Evolutionary conservation across 73 alveolate genomes (phyloP), one percentile per base, ranked within the genome.

Genomic region (Paramecium sexaurelia): DNA sequence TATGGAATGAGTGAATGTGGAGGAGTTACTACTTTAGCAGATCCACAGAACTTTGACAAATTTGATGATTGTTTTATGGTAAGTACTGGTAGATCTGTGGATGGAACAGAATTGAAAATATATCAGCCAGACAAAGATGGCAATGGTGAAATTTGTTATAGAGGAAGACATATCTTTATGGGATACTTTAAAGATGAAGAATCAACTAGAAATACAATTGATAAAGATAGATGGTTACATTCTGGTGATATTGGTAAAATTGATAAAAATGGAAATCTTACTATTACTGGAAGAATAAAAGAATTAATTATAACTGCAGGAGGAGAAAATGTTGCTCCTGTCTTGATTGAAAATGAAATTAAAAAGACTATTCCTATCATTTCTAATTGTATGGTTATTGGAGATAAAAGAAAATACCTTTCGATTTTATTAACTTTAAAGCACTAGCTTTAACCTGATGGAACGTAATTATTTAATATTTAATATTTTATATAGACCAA

Each of bases 281-380:
- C 71, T 55, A 98, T 98, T 39, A 97, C 98, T 10, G 99, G 98
- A 40, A 96, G 99, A 92, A 95, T 95, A 1, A 98, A 98, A 92
- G 99, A 97, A 86, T 84, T 98, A 32, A 96, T 98, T 87, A 97
- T 97, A 75, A 96, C 99, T 36, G 99, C 99, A 51, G 99, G 99
- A 55, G 99, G 99, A 22, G 99, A 98, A 91, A 97, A 97, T 94
- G 95, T 98, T 20, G 99, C 99, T 17, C 99, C 99, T 19, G 98
- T 97, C 19, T 75, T 94, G 43, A 96, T 98, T 36, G 99, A 97
- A 57, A 95, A 95, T 75, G 92, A 88, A 86, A 75, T 96, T 78
- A 96, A 98, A 93, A 96, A 94, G 84, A 51, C 86, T 40, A 92
- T 97, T 90, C 97, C 96, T 66, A 89, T 96, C 26, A 67, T 94